Base-by-base conservation (phyloP, 768 basidiomycete species). In the Calocybe cyanea region DNA sequence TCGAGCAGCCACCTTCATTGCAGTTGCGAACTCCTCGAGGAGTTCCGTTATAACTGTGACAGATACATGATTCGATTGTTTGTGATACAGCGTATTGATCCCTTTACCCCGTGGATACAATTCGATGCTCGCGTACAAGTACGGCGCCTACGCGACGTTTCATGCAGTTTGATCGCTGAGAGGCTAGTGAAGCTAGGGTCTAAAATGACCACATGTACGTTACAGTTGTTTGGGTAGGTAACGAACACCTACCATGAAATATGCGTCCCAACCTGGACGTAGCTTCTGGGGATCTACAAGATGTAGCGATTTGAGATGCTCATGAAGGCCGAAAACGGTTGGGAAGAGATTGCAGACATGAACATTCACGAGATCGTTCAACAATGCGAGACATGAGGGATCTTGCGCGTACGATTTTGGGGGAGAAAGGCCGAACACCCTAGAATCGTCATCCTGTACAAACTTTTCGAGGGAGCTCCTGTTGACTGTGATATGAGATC, bases 81-180 rank as follows among this genome's bases (percentile, higher is more conserved):
- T 32, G 17, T 19, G 19, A 36, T 40, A 37, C 25, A 11, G 25
- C 11, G 11, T 5, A 11, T 50, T 9, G 11, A n/a, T n/a, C n/a
- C n/a, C 55, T 71, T 40, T 65, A 87, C 87, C 89, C 89, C 10
- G 89, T 88, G 23, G 87, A 77, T 17, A 92, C 68, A 19, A 92
- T 78, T 21, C 88, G 79, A 51, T 86, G 82, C 45, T 88, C 84
- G 0, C 90, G 80, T 23, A 97, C 94, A 21, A 99, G 70, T 15
- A 99, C 81, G 0, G 94, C 94, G 7, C 96, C 96, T 0, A 99
- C 96, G 2, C 96, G 78, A 7, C 94, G 79, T 63, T 97, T 96
- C 93, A 97, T 96, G 62, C 94, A 96, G 59, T 96, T 96, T 3
- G 92, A 93, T 25, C 92, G 74, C 48, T 79, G 82, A 11, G 93